Conservation (phyloP, 202 grass and related monocot species). For the Zizania palustris region DNA sequence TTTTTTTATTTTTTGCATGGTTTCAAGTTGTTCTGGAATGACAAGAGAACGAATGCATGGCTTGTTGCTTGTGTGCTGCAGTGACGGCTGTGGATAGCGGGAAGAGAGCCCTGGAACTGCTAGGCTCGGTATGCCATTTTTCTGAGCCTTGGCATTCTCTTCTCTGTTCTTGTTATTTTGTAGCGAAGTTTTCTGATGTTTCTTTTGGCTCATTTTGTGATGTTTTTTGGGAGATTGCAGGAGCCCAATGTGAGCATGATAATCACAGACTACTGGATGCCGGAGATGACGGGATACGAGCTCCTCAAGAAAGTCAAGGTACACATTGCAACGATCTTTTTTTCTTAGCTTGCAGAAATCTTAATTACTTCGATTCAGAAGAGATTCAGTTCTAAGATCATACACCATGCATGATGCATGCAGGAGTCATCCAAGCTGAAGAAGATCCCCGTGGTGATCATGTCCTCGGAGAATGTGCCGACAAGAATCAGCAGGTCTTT, state of each 20-base stretch:
- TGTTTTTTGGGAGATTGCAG: conserved; percentile 7
- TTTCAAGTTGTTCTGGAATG: not conserved
- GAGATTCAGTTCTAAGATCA: not conserved
- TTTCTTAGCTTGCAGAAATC: not conserved
- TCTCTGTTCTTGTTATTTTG: not conserved
- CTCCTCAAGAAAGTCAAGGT: conserved; percentile 82
- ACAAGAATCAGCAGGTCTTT: conserved; percentile 62
- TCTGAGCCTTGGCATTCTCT: not conserved
- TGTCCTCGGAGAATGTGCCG: conserved; percentile 72
- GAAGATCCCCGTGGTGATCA: conserved; percentile 69
- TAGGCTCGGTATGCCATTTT: conserved; percentile 46
- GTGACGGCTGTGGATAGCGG: conserved; percentile 85
- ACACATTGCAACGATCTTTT: not conserved
- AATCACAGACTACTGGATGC: conserved; percentile 88
- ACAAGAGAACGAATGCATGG: not conserved
- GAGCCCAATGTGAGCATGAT: conserved; percentile 74
- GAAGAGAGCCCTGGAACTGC: conserved; percentile 68
- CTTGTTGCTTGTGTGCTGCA: conserved; percentile 31
- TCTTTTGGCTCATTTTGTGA: not conserved
- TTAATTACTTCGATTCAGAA: not conserved
- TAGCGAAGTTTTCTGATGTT: not conserved
- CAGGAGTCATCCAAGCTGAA: conserved; percentile 69
- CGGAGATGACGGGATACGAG: conserved; percentile 83
- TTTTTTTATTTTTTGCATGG: not conserved
- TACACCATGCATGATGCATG: not conserved